Conservation (phyloP, 345 rosid genomes). For the Physaria fendleri region DNA sequence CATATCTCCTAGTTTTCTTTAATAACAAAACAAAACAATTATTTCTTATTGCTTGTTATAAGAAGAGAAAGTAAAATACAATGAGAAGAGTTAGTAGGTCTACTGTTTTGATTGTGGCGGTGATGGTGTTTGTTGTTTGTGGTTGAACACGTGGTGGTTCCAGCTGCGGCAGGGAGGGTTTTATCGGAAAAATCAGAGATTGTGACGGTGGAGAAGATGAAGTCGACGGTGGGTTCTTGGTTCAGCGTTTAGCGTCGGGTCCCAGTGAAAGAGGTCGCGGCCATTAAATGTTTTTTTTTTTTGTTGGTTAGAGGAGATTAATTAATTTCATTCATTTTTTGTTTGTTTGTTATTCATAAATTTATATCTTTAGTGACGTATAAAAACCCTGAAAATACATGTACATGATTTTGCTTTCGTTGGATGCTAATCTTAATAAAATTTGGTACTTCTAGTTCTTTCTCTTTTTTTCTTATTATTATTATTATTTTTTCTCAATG, state of each 20-base stretch:
- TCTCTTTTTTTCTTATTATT: too few species aligned
- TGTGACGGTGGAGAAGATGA: constrained; percentile 14
- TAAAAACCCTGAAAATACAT: constrained; percentile 5
- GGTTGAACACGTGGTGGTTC: constrained; percentile 18
- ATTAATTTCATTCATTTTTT: constrained; percentile 13
- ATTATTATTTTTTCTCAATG: too few species aligned
- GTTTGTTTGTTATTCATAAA: not conserved
- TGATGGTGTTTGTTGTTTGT: constrained; percentile 11
- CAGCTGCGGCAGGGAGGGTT: constrained; percentile 25
- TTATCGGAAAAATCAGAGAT: constrained; percentile 8
- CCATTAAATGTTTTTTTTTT: constrained; percentile 14
- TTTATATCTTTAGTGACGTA: not conserved
- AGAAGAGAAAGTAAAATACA: not conserved
- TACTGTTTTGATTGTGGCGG: constrained; percentile 17
- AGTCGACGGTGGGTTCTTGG: constrained; percentile 22
- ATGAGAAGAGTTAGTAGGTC: constrained; percentile 26
- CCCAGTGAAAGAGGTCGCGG: constrained; percentile 31
- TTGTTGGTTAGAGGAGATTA: not conserved
- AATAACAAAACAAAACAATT: not conserved
- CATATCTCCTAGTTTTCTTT: constrained; percentile 2
- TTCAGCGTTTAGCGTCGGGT: constrained; percentile 30
- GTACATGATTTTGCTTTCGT: not conserved
- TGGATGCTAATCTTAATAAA: constrained; percentile 5
- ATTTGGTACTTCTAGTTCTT: not conserved
- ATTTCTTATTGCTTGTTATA: not conserved